A percentile compares a stretch with the other conserved stretches of the same genome.
These are phyloP conservation scores for Macroventuria anomochaeta DNA, from an alignment of 2,329 filamentous ascomycete species.

Conservation along the genomic window DNA sequence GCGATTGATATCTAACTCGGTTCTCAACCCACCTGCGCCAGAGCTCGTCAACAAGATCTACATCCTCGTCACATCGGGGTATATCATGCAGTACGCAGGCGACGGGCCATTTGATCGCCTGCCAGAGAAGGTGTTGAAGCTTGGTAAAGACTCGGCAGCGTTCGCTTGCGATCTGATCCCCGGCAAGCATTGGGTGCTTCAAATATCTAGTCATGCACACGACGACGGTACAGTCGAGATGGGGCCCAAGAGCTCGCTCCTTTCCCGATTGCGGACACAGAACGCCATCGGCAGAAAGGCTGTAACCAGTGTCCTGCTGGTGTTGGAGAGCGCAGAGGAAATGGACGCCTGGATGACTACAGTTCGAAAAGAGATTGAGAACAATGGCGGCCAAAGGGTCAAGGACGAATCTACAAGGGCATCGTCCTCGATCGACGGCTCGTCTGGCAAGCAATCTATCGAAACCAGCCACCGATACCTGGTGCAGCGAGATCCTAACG, in stretches of 20 bases:
- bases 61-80: conserved; percentile 73
- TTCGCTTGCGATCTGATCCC: conserved; percentile 82
- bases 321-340: conserved; percentile 74
- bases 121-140: conserved; percentile 75
- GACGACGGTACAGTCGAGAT: conserved; percentile 58
- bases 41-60: conserved; percentile 77
- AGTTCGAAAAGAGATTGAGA: conserved; percentile 73
- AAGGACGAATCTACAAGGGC: conserved; percentile 37
- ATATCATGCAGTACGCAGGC: conserved; percentile 75
- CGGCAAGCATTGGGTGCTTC: conserved; percentile 79
- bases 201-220: conserved; percentile 72
- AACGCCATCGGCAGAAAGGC: conserved; percentile 61
- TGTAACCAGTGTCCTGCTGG: conserved; percentile 71
- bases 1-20: conserved; percentile 47
- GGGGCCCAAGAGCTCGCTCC: conserved; percentile 62
- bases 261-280: conserved; percentile 69
- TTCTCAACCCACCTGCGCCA: conserved; percentile 58
- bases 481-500: conserved; percentile 44
- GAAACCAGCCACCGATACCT: conserved; percentile 48
- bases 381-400: conserved; percentile 68
- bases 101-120: conserved; percentile 73
- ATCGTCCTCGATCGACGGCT: conserved; percentile 39
- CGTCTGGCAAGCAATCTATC: conserved; percentile 29
- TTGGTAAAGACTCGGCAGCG: conserved; percentile 77
- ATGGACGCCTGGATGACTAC: conserved; percentile 78